These are phyloP conservation scores for Theobroma cacao DNA, from an alignment of 345 rosid species.

Conservation along the genomic window DNA sequence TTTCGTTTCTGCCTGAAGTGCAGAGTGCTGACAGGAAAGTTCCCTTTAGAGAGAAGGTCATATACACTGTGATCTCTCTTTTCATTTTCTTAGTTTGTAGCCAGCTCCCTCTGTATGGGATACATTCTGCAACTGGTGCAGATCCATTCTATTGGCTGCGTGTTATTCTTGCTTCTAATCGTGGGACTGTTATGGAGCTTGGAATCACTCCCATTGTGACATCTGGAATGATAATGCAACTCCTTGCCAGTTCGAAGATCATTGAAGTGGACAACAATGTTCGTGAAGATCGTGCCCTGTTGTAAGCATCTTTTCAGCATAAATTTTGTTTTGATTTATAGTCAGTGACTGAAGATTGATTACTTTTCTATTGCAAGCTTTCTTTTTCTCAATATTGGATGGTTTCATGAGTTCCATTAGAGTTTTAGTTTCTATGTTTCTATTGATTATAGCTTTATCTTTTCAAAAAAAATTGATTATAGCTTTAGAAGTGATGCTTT, in stretches of 20 bases:
- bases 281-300: slow-evolving; percentile 61
- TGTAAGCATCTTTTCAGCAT: slow-evolving; percentile 32
- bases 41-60: slow-evolving; percentile 40
- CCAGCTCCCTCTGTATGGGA: slow-evolving; percentile 69
- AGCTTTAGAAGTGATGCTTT: background rate
- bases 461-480: too few relatives aligned
- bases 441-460: background rate
- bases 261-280: slow-evolving; percentile 67
- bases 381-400: background rate
- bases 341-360: background rate
- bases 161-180: slow-evolving; percentile 67
- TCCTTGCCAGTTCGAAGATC: slow-evolving; percentile 64
- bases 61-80: slow-evolving; percentile 51
- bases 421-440: background rate
- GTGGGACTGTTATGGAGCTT: slow-evolving; percentile 75
- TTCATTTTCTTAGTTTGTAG: slow-evolving; percentile 65
- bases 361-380: background rate
- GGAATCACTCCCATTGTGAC: slow-evolving; percentile 69
- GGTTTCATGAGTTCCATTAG: background rate
- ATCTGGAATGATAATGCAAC: slow-evolving; percentile 63
- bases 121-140: slow-evolving; percentile 59
- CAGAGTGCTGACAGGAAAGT: slow-evolving; percentile 38
- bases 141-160: slow-evolving; percentile 82
- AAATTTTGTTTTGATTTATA: too few relatives aligned
- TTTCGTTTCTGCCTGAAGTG: slow-evolving; percentile 38